These are phyloP conservation scores for Triticum dicoccoides DNA, from an alignment of 176 grass and related monocot species.

Conservation along the genomic window DNA sequence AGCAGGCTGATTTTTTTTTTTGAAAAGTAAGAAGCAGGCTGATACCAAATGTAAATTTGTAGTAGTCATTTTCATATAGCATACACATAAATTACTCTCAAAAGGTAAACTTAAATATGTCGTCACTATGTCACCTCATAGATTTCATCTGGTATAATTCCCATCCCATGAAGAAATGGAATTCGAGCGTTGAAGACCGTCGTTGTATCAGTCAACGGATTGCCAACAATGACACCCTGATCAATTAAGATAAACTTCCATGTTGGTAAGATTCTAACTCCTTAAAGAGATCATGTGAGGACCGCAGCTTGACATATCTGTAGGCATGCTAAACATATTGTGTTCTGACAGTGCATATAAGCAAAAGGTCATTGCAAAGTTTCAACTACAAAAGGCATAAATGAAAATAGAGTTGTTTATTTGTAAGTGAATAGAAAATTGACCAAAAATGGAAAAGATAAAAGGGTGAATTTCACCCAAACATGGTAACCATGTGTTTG, in stretches of 20 bases:
- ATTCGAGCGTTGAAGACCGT: neutral
- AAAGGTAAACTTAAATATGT: neutral
- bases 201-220: constrained; percentile 26
- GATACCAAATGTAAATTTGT: neutral
- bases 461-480: neutral
- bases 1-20: no score
- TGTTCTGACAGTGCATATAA: neutral
- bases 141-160: constrained; percentile 50
- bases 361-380: neutral
- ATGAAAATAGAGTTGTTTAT: neutral
- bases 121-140: constrained; percentile 35
- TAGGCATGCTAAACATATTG: neutral
- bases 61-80: neutral
- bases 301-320: neutral
- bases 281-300: neutral
- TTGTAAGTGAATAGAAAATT: neutral
- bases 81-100: neutral
- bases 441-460: neutral
- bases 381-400: neutral
- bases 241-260: neutral
- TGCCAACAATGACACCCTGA: constrained; percentile 50
- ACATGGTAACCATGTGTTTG: neutral
- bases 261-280: neutral
- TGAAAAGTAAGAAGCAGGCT: neutral
- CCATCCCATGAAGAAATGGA: constrained; percentile 47